Evolutionary conservation across 331 rosid genomes (phyloP), one percentile per base, ranked within the genome.

Genomic region (Erythrophleum ivorense): DNA sequence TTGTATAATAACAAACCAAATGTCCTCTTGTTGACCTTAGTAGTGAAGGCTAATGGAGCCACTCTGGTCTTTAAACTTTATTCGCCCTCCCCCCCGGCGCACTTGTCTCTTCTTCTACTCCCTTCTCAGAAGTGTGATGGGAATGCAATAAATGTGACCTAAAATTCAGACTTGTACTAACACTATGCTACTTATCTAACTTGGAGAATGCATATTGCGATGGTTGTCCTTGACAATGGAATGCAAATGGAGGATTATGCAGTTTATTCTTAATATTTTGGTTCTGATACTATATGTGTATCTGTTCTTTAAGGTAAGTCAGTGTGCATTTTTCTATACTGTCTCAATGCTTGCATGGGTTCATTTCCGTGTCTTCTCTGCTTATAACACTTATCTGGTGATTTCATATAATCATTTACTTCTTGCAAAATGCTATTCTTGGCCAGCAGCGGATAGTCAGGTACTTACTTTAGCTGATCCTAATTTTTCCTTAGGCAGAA

Each of bases 401-500:
- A 29, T 66, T 52, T 73, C 49, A 45, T 41, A 45, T 66, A 64
- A 46, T 78, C 48, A 29, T 52, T 71, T 67, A 33, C 48, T 29
- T 48, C 55, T 72, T 72, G 52, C 49, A 83, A 72, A 41, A 78
- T 62, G 33, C 57, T 40, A 73, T 74, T 81, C 65, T 57, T 76
- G 78, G 78, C 64, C 80, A 79, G 78, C 80, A 45, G 76, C 88
- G 68, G 69, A 79, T 85, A 65, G 72, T 84, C 40, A 15, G 76
- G 57, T 69, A 54, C 85, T 79, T 67, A 82, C 60, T 74, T 79
- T 86, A 84, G 87, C 85, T 85, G 90, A 80, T 83, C 85, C 84
- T 78, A 90, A 85, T 87, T 78, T 86, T 81, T 91, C 85, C 86
- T 79, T 93, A 93, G 98, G 99, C 98, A 76, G 95, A 92, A 85